Conservation (phyloP, 1,284 basidiomycete species). For the Pseudozyma sp. region DNA sequence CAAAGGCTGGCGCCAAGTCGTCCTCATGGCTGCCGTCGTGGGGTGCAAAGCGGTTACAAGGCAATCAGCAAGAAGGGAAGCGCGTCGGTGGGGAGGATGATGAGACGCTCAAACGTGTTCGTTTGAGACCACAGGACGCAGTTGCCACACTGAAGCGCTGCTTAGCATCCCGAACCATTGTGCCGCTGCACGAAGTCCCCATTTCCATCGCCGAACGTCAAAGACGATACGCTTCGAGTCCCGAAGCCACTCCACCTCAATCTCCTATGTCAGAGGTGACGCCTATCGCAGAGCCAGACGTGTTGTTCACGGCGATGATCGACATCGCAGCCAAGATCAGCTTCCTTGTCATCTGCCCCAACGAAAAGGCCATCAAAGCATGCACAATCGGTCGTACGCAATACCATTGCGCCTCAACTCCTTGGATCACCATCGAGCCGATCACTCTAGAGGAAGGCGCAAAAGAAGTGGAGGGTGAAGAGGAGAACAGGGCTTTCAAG, state of each 20-base stretch:
- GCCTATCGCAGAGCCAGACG: slow-evolving; percentile 6
- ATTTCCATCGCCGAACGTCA: slow-evolving; percentile 11
- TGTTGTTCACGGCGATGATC: slow-evolving; percentile 14
- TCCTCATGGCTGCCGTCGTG: slow-evolving; percentile 18
- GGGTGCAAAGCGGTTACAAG: slow-evolving; percentile 3
- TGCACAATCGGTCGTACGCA: slow-evolving; percentile 27
- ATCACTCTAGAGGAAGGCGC: slow-evolving; percentile 8
- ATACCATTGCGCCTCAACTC: slow-evolving; percentile 19
- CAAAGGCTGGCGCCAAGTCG: background rate
- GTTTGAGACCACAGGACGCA: slow-evolving; percentile 23
- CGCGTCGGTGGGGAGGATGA: slow-evolving; percentile 5
- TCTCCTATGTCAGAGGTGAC: slow-evolving; percentile 1
- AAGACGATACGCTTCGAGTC: background rate
- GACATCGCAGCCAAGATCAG: slow-evolving; percentile 26
- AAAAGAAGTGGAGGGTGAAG: background rate
- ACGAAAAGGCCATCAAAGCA: slow-evolving; percentile 12
- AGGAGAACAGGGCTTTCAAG: slow-evolving; percentile 5
- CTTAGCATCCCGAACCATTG: slow-evolving; percentile 20
- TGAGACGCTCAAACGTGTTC: slow-evolving; percentile 11
- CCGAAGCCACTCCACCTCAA: background rate
- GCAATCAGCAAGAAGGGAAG: background rate
- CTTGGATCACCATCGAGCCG: slow-evolving; percentile 20
- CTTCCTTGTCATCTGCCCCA: slow-evolving; percentile 28
- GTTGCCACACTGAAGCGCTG: slow-evolving; percentile 23
- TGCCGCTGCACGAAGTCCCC: slow-evolving; percentile 15